phyloP scores from a whole-genome alignment of 2,329 filamentous ascomycete genomes.

The Penicillium sp. region DNA sequence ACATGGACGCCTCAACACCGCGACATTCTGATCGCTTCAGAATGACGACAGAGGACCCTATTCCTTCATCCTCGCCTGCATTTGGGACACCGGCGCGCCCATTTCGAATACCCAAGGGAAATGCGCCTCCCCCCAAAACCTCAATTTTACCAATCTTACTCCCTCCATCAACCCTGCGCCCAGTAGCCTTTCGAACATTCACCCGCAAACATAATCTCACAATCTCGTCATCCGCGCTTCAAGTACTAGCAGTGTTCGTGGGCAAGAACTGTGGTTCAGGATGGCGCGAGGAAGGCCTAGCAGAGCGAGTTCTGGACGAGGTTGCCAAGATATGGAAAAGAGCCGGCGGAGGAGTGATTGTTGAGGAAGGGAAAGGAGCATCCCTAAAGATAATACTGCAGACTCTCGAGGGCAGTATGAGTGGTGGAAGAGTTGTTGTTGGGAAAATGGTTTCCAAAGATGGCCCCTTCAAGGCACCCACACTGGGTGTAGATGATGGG shows the following conservation, averaged over 20 bases:
- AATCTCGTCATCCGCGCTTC: constrained; percentile 79
- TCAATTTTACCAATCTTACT: constrained; percentile 84
- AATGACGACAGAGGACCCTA: constrained; percentile 49
- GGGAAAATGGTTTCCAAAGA: constrained; percentile 44
- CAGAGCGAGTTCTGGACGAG: constrained; percentile 89
- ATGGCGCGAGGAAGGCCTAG: constrained; percentile 94
- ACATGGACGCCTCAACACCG: constrained; percentile 24
- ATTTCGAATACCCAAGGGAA: constrained; percentile 49
- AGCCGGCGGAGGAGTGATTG: constrained; percentile 81
- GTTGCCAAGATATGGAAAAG: constrained; percentile 90
- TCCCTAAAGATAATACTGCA: constrained; percentile 76
- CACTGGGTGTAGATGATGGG: constrained; percentile 46
- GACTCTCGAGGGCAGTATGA: constrained; percentile 82
- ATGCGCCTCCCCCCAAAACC: constrained; percentile 52
- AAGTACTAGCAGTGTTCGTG: constrained; percentile 82
- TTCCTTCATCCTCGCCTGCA: constrained; percentile 85
- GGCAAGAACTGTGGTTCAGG: constrained; percentile 90
- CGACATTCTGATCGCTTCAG: constrained; percentile 24
- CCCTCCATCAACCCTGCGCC: constrained; percentile 79
- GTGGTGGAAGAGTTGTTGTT: constrained; percentile 60
- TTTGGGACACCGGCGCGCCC: constrained; percentile 86
- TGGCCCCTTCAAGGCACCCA: constrained; percentile 28
- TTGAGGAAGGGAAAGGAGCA: constrained; percentile 71
- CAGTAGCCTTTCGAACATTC: constrained; percentile 89
- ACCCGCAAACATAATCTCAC: constrained; percentile 97